Percentiles rank a stretch among this genome's conserved stretches.
Evolutionary conservation across 1,284 basidiomycete species (phyloP).

Genomic region (Ustilago bromivora): DNA sequence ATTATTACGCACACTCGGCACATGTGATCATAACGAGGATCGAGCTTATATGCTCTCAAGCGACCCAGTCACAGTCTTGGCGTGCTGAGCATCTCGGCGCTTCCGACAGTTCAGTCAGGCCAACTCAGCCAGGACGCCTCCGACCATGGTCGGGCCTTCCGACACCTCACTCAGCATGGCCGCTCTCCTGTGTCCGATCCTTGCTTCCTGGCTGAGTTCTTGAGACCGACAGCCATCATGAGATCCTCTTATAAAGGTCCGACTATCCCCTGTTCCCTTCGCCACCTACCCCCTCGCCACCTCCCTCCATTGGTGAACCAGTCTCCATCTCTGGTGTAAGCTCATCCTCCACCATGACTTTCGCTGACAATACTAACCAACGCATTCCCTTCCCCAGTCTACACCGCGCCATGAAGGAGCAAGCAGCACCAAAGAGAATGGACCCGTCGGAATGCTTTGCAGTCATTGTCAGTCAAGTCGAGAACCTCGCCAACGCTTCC

Average conservation of each 20-base stretch:
- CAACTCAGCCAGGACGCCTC: background rate
- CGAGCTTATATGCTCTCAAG: background rate
- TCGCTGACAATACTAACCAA: background rate
- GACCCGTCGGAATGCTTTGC: constrained; percentile 9
- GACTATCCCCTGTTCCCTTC: background rate
- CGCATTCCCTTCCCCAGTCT: background rate
- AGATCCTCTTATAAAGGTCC: background rate
- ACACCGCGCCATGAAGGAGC: background rate
- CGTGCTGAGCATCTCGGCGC: constrained; percentile 1
- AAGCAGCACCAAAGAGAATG: background rate
- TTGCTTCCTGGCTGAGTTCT: background rate
- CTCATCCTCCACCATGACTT: background rate
- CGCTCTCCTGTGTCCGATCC: background rate
- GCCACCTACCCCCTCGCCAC: background rate
- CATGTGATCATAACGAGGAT: background rate
- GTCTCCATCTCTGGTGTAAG: no score
- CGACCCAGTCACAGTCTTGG: background rate
- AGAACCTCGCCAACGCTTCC: constrained; percentile 7
- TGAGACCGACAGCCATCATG: background rate
- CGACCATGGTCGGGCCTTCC: background rate
- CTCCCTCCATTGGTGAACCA: background rate
- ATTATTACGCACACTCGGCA: background rate
- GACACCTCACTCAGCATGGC: background rate
- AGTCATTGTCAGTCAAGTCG: constrained; percentile 6
- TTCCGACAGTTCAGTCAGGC: background rate